Percentiles rank a stretch among this genome's conserved stretches.
Evolutionary conservation across 2,329 filamentous ascomycete species (phyloP).

Genomic region (Colletotrichum chlorophyti): DNA sequence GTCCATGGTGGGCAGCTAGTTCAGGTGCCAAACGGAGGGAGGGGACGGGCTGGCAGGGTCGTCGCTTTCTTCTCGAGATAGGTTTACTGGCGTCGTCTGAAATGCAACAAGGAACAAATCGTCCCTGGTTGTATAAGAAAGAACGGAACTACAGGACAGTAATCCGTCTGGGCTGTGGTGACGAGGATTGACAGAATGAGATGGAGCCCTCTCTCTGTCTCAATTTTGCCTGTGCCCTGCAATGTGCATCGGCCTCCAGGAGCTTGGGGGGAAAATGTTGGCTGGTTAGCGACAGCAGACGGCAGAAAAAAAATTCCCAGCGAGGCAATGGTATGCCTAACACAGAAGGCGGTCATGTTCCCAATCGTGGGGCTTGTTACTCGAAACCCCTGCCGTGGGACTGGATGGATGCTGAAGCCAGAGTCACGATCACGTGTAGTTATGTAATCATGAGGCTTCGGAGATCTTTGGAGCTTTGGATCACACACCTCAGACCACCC

Average conservation of each 20-base stretch:
- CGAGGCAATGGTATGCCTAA: not conserved
- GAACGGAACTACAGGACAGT: not conserved
- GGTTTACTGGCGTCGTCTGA: too few species aligned
- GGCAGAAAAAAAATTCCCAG: conserved; percentile 19
- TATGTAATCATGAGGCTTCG: conserved; percentile 1
- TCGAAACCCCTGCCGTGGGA: conserved; percentile 6
- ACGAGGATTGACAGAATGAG: too few species aligned
- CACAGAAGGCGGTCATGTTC: conserved; percentile 14
- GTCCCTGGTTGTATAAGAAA: not conserved
- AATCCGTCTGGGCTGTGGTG: not conserved
- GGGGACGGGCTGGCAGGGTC: too few species aligned
- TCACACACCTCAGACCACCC: conserved; percentile 29
- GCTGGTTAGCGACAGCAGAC: not conserved
- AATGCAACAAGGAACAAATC: too few species aligned
- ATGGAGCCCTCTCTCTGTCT: too few species aligned
- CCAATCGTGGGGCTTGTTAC: too few species aligned
- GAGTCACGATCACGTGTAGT: conserved; percentile 10
- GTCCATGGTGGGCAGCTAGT: conserved; percentile 60
- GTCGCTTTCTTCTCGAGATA: too few species aligned
- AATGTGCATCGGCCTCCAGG: conserved; percentile 3
- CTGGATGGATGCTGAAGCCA: not conserved
- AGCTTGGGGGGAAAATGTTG: conserved; percentile 8
- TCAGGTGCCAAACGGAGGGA: not conserved
- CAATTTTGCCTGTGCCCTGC: conserved; percentile 13
- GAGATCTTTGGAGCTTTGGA: conserved; percentile 24